Conservation (phyloP, 1,284 basidiomycete genomes). For the Schizophyllum amplum region DNA sequence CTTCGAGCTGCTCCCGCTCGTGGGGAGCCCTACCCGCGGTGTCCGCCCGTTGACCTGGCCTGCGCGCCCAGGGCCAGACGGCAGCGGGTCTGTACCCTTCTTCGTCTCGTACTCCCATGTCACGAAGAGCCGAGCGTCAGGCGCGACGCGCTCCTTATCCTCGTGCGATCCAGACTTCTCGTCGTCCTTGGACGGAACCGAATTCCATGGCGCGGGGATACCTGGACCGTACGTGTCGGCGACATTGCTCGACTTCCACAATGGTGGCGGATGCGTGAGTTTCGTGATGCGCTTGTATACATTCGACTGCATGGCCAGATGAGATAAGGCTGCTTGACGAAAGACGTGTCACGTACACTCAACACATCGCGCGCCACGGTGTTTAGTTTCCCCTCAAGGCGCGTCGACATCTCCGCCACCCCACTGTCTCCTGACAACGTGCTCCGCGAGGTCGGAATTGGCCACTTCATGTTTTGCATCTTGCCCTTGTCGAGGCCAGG, state of each 20-base stretch:
- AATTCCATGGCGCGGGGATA: constrained; percentile 62
- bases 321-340: too few species aligned
- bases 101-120: constrained; percentile 73
- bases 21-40: too few species aligned
- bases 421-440: background rate
- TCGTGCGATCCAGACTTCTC: constrained; percentile 18
- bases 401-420: background rate
- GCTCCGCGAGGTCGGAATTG: constrained; percentile 31
- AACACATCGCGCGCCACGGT: constrained; percentile 41
- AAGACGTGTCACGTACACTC: constrained; percentile 1
- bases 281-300: constrained; percentile 56
- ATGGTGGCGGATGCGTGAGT: constrained; percentile 52
- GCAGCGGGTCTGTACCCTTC: constrained; percentile 46
- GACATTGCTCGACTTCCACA: constrained; percentile 18
- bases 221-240: constrained; percentile 44
- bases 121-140: constrained; percentile 61
- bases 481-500: too few species aligned
- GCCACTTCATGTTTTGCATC: constrained; percentile 36
- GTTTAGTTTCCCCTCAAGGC: background rate
- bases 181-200: constrained; percentile 28
- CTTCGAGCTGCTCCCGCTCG: too few species aligned
- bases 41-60: too few species aligned
- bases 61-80: too few species aligned
- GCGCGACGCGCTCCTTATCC: constrained; percentile 28
- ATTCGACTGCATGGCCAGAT: constrained; percentile 28